Base-by-base conservation (phyloP, 1,139 yeast genomes). In the Blastobotrys proliferans region DNA sequence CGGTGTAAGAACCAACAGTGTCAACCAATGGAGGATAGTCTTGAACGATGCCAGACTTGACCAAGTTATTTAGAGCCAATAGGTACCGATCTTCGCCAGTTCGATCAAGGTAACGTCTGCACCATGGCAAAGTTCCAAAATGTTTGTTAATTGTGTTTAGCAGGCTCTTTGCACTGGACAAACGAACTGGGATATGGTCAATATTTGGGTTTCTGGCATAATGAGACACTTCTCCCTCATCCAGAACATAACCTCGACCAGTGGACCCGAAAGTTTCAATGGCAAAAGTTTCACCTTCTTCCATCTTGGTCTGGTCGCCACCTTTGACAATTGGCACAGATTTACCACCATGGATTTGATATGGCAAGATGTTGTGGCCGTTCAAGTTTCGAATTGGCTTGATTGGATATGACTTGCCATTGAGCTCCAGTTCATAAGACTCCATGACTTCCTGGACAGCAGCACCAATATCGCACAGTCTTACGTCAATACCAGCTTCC, bases 1-100 rank as follows among this genome's bases (percentile, higher is more conserved):
- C 98, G 33, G 98, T 92, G 72, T 85, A 90, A 45, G 85, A 77
- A 16, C 97, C 98, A 50, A 71, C 75, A 36, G 73, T 66, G 63
- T 92, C 99, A 41, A 77, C 81, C 54, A 92, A 70, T n/a, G 99
- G 99, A n/a, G 97, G 97, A 58, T 94, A 90, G 54, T 86, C 98
- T 57, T 84, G 86, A 6, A 92, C 90, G 29, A 84, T 69, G 3
- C 97, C 98, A 6, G 84, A 77, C 63, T 81, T 80, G 41, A 88
- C 96, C 61, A 92, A 73, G 56, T 79, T 83, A 66, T 83, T 88
- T 63, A 92, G 74, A n/a, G 95, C 97, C 54, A 85, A 72, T 50
- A 90, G 71, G 59, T 92, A 90, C 66, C 88, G 88, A 37, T 88
- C 96, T 61, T 92, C 95, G 14, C 96, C 97, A 4, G 85, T 60